These are phyloP conservation scores for Hypoxylon sp. DNA, from an alignment of 2,329 filamentous ascomycete species.

Conservation along the genomic window DNA sequence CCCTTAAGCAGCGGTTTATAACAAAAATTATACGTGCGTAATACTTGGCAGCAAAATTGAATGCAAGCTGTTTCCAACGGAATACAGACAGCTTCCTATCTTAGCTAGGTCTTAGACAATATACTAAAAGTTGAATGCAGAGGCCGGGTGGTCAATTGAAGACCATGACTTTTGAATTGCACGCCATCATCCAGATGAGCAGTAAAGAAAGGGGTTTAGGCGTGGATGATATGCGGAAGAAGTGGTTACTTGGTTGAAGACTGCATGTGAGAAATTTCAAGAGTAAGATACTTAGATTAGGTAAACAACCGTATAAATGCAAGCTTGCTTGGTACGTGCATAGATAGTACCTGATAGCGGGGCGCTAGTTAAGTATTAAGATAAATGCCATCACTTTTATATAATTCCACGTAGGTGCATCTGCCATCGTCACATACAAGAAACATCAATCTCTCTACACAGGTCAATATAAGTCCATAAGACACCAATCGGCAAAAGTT, in stretches of 20 bases:
- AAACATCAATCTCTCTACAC: constrained; percentile 3
- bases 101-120: constrained; percentile 20
- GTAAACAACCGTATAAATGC: constrained; percentile 15
- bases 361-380: constrained; percentile 29
- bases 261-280: constrained; percentile 5
- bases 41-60: constrained; percentile 19
- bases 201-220: not conserved
- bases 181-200: not conserved
- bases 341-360: not conserved
- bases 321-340: not conserved
- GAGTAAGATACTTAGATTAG: not conserved
- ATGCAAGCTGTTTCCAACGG: constrained; percentile 16
- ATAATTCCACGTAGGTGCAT: constrained; percentile 4
- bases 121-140: constrained; percentile 3
- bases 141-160: constrained; percentile 4
- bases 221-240: not conserved
- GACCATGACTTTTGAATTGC: not conserved
- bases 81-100: constrained; percentile 37
- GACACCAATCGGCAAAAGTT: not conserved
- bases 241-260: not conserved
- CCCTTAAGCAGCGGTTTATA: not conserved
- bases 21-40: constrained; percentile 5
- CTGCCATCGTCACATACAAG: not conserved
- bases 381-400: not conserved
- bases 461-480: not conserved